Evolutionary conservation across 2,329 filamentous ascomycete species (phyloP), one percentile per base, ranked within the genome.

Genomic region (Colletotrichum sp.): DNA sequence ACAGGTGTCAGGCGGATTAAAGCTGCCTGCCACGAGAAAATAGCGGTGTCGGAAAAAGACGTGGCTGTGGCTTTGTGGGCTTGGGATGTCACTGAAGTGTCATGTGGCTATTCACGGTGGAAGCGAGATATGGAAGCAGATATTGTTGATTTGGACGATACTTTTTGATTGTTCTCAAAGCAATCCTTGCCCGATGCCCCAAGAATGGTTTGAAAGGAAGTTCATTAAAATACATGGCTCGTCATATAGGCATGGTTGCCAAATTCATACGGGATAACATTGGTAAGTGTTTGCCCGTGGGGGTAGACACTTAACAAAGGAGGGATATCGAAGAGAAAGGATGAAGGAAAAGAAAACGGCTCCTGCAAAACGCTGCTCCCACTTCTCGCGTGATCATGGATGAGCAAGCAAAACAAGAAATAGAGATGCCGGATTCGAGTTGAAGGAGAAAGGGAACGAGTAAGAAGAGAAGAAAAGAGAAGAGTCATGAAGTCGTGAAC

Each of bases 401-500:
- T 49, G 55, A 68, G 57, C 15, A 60, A 72, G 34, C 60, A 67
- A 39, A 34, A n/a, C 18, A 32, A 24, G 36, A 16, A 71, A 49
- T 55, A 28, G 34, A 39, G 26, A 66, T 34, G 71, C 66, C 28
- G 67, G 65, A 55, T 71, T 59, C 64, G 49, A 68, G 28, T 63
- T 66, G 39, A 44, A 68, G 52, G 52, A 34, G 32, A 59, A 32
- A 28, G 71, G 59, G 59, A 62, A 59, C n/a, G 59, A 68, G 52
- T 44, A 44, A 39, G 15, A 63, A 34, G 32, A 55, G 26, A 52
- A 34, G 52, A 55, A 32, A 12, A 57, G 63, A 55, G 30, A 36
- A 60, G 32, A 39, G 73, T 76, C 68, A 70, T 77, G 5, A 34
- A 73, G 32, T 76, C 65, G 34, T 71, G n/a, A 66, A 24, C 52